Evolutionary conservation across 176 grass and related monocot genomes (phyloP).

Genomic region (Lolium multiflorum): DNA sequence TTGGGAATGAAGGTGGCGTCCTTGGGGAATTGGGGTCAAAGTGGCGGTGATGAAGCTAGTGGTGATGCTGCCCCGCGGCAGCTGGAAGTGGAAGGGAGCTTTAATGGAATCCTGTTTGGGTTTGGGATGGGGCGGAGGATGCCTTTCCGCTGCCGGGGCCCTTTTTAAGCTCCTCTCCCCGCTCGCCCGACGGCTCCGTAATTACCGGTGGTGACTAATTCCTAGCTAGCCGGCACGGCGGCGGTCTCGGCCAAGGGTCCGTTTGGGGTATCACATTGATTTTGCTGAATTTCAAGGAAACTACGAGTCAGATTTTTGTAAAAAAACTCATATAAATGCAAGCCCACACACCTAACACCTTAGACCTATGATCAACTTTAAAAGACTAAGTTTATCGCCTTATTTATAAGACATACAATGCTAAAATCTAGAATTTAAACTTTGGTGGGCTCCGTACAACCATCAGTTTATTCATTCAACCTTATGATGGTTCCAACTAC

Average conservation of each 20-base stretch:
- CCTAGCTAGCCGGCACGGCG: background rate
- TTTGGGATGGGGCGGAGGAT: slow-evolving; percentile 24
- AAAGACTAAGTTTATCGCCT: no score
- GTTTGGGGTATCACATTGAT: background rate
- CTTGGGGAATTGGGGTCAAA: slow-evolving; percentile 51
- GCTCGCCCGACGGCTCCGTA: background rate
- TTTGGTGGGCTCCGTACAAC: no score
- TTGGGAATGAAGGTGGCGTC: slow-evolving; percentile 2
- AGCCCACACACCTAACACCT: no score
- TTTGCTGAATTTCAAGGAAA: background rate
- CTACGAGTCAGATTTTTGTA: no score
- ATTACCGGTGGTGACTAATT: background rate
- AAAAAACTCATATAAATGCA: no score
- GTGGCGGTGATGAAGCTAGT: slow-evolving; percentile 36
- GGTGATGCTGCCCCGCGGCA: slow-evolving; percentile 57
- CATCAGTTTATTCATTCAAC: no score
- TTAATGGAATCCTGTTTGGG: slow-evolving; percentile 28
- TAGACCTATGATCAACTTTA: no score
- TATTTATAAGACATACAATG: no score
- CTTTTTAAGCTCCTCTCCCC: slow-evolving; percentile 15
- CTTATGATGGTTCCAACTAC: no score
- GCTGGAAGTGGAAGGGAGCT: slow-evolving; percentile 47
- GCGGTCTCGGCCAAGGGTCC: background rate
- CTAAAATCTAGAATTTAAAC: no score
- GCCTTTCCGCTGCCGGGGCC: slow-evolving; percentile 25